Conservation (phyloP, 2,329 filamentous ascomycete species). For the Penicillium glabrum region DNA sequence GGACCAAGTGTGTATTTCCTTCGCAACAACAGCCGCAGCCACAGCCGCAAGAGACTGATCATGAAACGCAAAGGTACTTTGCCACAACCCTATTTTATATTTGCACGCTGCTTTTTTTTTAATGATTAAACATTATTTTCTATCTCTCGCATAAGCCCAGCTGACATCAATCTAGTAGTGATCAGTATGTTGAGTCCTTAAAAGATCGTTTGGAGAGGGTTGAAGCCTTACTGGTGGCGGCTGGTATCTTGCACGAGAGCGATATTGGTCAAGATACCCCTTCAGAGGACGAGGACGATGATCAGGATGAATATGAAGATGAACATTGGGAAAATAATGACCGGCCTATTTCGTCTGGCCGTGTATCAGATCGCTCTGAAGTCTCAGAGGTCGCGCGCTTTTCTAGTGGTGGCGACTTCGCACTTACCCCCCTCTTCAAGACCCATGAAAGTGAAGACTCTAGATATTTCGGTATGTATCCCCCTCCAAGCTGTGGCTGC, state of each 20-base stretch:
- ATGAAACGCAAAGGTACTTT: constrained; percentile 79
- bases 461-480: constrained; percentile 64
- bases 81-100: background rate
- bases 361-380: constrained; percentile 5
- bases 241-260: constrained; percentile 78
- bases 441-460: constrained; percentile 89
- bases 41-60: constrained; percentile 68
- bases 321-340: constrained; percentile 3
- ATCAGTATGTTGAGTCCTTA: constrained; percentile 89
- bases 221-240: constrained; percentile 81
- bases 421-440: constrained; percentile 75
- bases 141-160: background rate
- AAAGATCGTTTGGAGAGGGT: constrained; percentile 89
- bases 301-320: background rate
- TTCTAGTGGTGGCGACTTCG: constrained; percentile 45
- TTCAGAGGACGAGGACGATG: constrained; percentile 19
- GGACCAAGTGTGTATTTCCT: constrained; percentile 89
- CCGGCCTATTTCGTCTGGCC: constrained; percentile 2
- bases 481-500: background rate
- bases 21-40: constrained; percentile 55
- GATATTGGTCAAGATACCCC: constrained; percentile 57
- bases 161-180: constrained; percentile 41
- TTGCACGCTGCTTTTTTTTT: background rate
- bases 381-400: constrained; percentile 10
- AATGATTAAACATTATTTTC: background rate